Conservation (phyloP, 1,284 basidiomycete species). For the Leccinum subrobustum region DNA sequence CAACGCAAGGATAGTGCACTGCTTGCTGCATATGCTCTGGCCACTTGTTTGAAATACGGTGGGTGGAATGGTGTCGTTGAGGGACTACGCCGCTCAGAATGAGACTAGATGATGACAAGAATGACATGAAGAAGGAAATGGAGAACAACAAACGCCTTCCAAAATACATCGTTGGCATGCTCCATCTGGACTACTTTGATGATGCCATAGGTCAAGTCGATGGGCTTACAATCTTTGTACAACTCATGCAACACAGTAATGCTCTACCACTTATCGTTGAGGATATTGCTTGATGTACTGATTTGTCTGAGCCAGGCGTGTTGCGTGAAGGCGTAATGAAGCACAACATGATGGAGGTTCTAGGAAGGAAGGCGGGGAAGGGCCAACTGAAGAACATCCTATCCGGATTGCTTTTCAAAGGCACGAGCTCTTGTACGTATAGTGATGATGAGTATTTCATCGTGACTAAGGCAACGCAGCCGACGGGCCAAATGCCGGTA, state of each 20-base stretch:
- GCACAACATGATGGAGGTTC: slow-evolving; percentile 14
- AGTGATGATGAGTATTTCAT: neutral
- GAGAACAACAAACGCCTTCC: no score
- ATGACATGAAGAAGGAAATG: no score
- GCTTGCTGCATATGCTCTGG: no score
- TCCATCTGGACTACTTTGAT: slow-evolving; percentile 15
- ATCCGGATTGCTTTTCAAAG: slow-evolving; percentile 19
- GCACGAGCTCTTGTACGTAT: slow-evolving; percentile 17
- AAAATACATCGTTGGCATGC: slow-evolving; percentile 9
- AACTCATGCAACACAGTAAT: slow-evolving; percentile 17
- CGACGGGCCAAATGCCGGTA: slow-evolving; percentile 8
- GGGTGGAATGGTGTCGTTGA: no score
- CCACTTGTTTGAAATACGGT: no score
- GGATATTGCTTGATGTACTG: neutral
- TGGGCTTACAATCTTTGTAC: slow-evolving; percentile 11
- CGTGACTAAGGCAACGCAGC: slow-evolving; percentile 2
- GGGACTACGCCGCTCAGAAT: no score
- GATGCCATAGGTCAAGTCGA: slow-evolving; percentile 12
- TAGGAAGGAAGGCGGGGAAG: slow-evolving; percentile 16
- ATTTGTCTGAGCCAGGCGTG: slow-evolving; percentile 7
- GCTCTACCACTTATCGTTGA: neutral
- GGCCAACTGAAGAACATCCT: slow-evolving; percentile 17
- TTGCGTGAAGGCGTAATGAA: slow-evolving; percentile 15
- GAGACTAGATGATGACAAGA: no score
- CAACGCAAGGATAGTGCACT: no score